A percentile compares a stretch with the other conserved stretches of the same genome.
Evolutionary conservation across 345 rosid species (phyloP).

Genomic region (Brassica carinata): DNA sequence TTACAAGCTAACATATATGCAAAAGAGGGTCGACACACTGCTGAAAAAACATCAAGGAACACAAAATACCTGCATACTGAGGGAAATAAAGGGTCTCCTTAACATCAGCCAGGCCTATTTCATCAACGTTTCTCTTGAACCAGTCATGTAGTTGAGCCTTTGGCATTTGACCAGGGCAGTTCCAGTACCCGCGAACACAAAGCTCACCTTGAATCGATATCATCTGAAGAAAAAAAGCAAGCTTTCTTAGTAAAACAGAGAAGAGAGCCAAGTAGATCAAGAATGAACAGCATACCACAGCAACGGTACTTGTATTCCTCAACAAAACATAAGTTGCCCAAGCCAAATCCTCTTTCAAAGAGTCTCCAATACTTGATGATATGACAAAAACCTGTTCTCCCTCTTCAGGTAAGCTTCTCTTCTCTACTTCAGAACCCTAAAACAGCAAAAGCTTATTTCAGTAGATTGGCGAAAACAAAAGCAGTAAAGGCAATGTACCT

Average conservation of each 20-base stretch:
- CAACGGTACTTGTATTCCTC: conserved; percentile 72
- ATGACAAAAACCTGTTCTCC: conserved; percentile 68
- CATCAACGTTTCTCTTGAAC: conserved; percentile 62
- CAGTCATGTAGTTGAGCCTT: conserved; percentile 56
- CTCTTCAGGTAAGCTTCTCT: conserved; percentile 57
- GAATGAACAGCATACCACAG: conserved; percentile 54
- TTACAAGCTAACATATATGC: not conserved
- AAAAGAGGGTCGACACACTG: not conserved
- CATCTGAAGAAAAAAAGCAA: conserved; percentile 48
- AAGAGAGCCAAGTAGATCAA: conserved; percentile 2
- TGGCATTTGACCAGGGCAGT: conserved; percentile 49
- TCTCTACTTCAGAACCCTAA: conserved; percentile 62
- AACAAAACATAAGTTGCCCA: conserved; percentile 83
- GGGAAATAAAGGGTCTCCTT: conserved; percentile 73
- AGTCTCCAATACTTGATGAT: conserved; percentile 52
- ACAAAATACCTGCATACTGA: conserved; percentile 61
- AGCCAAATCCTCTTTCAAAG: conserved; percentile 73
- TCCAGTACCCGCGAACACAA: conserved; percentile 93
- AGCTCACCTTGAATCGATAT: conserved; percentile 59
- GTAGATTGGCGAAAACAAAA: not conserved
- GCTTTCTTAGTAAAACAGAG: conserved; percentile 1
- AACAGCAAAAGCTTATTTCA: not conserved
- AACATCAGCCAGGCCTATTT: conserved; percentile 60
- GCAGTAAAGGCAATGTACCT: conserved; percentile 42
- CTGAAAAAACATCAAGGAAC: not conserved